phyloP scores from a whole-genome alignment of 257 asterid genomes.

The Echites panduratus region DNA sequence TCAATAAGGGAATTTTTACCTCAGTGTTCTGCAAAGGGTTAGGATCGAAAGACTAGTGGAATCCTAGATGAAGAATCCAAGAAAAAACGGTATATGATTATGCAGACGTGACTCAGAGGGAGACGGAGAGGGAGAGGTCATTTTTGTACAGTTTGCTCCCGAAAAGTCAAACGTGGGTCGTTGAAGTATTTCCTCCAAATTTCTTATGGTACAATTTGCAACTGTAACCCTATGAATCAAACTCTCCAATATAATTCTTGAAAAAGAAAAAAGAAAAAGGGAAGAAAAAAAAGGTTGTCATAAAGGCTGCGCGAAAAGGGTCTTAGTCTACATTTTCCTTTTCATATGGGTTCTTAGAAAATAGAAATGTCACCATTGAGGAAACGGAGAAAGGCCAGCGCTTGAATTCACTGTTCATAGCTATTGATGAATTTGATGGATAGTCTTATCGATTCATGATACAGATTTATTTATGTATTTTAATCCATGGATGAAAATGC shows the following conservation, averaged over 20 bases:
- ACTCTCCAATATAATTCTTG: not conserved
- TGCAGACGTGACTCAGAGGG: not conserved
- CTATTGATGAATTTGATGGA: not conserved
- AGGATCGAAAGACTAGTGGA: not conserved
- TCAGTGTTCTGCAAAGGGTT: not conserved
- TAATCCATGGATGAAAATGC: not conserved
- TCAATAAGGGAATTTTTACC: slow-evolving; percentile 1
- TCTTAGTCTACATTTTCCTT: not conserved
- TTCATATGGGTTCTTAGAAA: not conserved
- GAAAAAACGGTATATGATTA: slow-evolving; percentile 2
- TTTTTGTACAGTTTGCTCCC: not conserved
- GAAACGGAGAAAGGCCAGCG: not conserved
- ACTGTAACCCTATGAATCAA: not conserved
- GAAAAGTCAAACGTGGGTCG: slow-evolving; percentile 8
- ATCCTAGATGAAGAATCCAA: not conserved
- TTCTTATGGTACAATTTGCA: slow-evolving; percentile 1
- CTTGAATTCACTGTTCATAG: not conserved
- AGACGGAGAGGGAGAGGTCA: not conserved
- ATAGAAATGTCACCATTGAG: not conserved
- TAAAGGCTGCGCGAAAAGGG: not conserved
- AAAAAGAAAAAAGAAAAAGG: not conserved
- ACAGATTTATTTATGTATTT: not conserved
- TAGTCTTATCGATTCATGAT: no score
- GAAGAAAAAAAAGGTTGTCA: not conserved
- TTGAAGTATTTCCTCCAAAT: not conserved